Evolutionary conservation across 805 yeast species (phyloP).

Genomic region (Cyberlindnera amylophila): DNA sequence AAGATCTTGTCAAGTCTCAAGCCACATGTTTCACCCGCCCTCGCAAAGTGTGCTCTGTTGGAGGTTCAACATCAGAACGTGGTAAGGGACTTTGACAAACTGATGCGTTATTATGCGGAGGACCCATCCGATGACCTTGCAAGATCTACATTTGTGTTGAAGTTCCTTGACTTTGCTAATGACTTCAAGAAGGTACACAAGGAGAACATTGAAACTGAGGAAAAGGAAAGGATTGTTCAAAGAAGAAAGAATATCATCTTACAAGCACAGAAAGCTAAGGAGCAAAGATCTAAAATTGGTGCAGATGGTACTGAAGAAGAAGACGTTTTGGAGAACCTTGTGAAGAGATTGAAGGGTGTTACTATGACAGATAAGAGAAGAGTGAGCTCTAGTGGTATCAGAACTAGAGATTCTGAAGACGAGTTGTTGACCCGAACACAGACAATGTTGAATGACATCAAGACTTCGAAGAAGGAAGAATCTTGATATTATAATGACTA

Average conservation of each 20-base stretch:
- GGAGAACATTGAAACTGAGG: constrained; percentile 79
- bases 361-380: constrained; percentile 44
- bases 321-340: constrained; percentile 72
- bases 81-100: constrained; percentile 57
- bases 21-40: constrained; percentile 71
- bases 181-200: constrained; percentile 78
- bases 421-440: constrained; percentile 25
- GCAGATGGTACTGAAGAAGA: constrained; percentile 13
- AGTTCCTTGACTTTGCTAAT: constrained; percentile 72
- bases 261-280: constrained; percentile 25
- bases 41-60: constrained; percentile 61
- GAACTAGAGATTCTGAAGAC: constrained; percentile 13
- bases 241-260: constrained; percentile 58
- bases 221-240: constrained; percentile 73
- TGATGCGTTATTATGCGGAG: constrained; percentile 90
- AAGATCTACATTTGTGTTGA: constrained; percentile 66
- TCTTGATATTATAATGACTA: not conserved
- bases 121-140: constrained; percentile 67
- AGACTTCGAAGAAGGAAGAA: constrained; percentile 7
- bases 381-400: constrained; percentile 16
- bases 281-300: constrained; percentile 20
- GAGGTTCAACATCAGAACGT: constrained; percentile 61
- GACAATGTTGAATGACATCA: constrained; percentile 25
- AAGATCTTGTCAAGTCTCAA: constrained; percentile 56
- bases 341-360: constrained; percentile 80